Evolutionary conservation across 129 eudicot species (phyloP).

Genomic region (Arctium minus): DNA sequence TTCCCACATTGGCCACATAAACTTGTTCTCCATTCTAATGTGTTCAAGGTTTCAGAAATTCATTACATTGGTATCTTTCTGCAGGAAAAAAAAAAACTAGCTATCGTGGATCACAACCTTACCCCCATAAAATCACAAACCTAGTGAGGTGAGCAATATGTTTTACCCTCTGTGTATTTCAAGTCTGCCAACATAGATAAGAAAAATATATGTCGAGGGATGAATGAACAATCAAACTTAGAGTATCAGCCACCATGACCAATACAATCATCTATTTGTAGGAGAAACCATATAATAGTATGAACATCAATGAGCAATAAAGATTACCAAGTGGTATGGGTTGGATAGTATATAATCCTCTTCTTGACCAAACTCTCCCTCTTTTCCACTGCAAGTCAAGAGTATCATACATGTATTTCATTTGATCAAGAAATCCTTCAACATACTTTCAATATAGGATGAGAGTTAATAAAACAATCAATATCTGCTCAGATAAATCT

Average conservation of each 20-base stretch:
- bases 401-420: conserved; percentile 14
- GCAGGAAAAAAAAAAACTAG: background rate
- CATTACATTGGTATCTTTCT: background rate
- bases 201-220: background rate
- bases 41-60: background rate
- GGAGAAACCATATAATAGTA: background rate
- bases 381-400: conserved; percentile 69
- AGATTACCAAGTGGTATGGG: conserved; percentile 93
- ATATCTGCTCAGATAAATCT: background rate
- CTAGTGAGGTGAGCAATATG: background rate
- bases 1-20: background rate
- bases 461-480: background rate
- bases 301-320: conserved; percentile 8
- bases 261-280: background rate
- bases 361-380: conserved; percentile 80
- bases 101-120: background rate
- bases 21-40: background rate
- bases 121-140: background rate
- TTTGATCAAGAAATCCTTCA: background rate
- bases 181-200: background rate
- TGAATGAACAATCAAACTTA: background rate
- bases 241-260: background rate
- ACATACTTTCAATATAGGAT: background rate
- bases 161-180: background rate
- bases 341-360: conserved; percentile 83